These are phyloP conservation scores for Hansenula lynferdii DNA, from an alignment of 1,139 yeast species.

Conservation along the genomic window DNA sequence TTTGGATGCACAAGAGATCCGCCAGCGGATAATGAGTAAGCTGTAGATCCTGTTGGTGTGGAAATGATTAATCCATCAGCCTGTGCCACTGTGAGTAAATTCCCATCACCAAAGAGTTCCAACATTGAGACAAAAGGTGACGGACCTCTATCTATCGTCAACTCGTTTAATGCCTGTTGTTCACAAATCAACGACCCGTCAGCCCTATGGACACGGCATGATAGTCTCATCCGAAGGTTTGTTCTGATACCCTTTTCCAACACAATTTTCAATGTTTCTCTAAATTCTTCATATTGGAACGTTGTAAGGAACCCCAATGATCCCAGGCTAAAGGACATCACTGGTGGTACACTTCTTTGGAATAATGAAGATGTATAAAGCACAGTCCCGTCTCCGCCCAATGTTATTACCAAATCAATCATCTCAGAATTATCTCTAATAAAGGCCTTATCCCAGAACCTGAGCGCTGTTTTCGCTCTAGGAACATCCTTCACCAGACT, in stretches of 20 bases:
- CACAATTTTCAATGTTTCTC: slow-evolving; percentile 49
- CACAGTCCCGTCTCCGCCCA: slow-evolving; percentile 93
- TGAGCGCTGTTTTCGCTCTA: slow-evolving; percentile 37
- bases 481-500: slow-evolving; percentile 36
- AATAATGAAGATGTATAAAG: slow-evolving; percentile 73
- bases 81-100: slow-evolving; percentile 77
- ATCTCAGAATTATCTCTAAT: slow-evolving; percentile 49
- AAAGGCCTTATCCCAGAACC: slow-evolving; percentile 64
- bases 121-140: slow-evolving; percentile 82
- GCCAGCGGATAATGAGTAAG: slow-evolving; percentile 86
- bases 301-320: slow-evolving; percentile 80
- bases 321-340: slow-evolving; percentile 77
- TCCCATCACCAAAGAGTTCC: slow-evolving; percentile 79
- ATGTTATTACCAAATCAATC: slow-evolving; percentile 72
- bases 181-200: slow-evolving; percentile 60
- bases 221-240: slow-evolving; percentile 75
- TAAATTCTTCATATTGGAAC: slow-evolving; percentile 67
- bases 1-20: slow-evolving; percentile 89
- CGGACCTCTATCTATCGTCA: slow-evolving; percentile 86
- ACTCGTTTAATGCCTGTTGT: slow-evolving; percentile 78
- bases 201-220: slow-evolving; percentile 54
- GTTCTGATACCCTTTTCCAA: slow-evolving; percentile 70
- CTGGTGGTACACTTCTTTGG: slow-evolving; percentile 82
- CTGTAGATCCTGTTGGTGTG: slow-evolving; percentile 92
- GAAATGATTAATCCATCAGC: slow-evolving; percentile 89